Evolutionary conservation across 2,329 filamentous ascomycete species (phyloP).

Genomic region (Penicillium psychrosexuale): DNA sequence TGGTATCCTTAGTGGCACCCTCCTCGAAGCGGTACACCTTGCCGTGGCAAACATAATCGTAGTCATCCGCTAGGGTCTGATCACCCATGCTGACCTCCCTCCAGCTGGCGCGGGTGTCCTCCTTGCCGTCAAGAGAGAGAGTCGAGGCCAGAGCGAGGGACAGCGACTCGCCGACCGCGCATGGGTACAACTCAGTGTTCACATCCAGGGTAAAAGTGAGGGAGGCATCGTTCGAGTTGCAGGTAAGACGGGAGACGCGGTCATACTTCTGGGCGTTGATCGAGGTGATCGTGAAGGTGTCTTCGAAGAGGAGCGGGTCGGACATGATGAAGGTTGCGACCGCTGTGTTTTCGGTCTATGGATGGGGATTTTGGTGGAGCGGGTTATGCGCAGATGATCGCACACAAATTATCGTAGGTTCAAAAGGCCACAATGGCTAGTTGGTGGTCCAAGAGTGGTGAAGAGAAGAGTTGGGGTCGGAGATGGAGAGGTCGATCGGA

Average conservation of each 20-base stretch:
- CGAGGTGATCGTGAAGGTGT: conserved; percentile 77
- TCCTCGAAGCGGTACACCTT: conserved; percentile 54
- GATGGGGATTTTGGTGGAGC: not conserved
- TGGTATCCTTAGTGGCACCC: conserved; percentile 67
- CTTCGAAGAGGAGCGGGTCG: conserved; percentile 91
- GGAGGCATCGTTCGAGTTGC: conserved; percentile 69
- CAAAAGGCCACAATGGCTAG: not conserved
- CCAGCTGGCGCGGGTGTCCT: conserved; percentile 71
- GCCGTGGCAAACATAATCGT: conserved; percentile 52
- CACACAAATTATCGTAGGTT: not conserved
- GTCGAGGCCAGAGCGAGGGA: conserved; percentile 81
- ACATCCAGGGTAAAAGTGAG: conserved; percentile 84
- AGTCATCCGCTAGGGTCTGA: conserved; percentile 53
- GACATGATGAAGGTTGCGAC: conserved; percentile 56
- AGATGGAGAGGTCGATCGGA: conserved; percentile 19
- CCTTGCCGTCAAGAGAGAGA: conserved; percentile 81
- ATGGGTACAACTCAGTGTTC: conserved; percentile 88
- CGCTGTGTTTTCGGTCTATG: conserved; percentile 14
- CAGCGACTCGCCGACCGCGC: conserved; percentile 69
- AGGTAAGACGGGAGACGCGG: conserved; percentile 81
- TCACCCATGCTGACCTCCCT: conserved; percentile 63
- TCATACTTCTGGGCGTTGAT: conserved; percentile 90
- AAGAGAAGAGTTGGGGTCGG: conserved; percentile 16
- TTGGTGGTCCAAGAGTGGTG: conserved; percentile 2
- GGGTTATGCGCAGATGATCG: not conserved